Evolutionary conservation across 2,329 filamentous ascomycete genomes (phyloP).

Genomic region (Clonostachys chloroleuca): DNA sequence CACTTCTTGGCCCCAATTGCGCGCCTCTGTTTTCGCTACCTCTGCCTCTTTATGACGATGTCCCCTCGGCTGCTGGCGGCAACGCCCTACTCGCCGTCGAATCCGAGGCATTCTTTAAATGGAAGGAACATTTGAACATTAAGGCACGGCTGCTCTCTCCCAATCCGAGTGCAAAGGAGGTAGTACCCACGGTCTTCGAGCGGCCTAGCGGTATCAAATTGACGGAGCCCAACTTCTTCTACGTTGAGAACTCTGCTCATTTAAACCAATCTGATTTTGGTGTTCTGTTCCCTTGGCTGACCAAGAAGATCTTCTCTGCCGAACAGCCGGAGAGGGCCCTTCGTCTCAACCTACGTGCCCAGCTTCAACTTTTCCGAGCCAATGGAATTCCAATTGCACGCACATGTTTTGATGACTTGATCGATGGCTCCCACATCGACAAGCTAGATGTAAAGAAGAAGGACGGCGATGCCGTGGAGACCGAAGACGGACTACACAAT

Average conservation of each 20-base stretch:
- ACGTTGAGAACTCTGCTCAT: conserved; percentile 69
- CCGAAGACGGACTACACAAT: conserved; percentile 32
- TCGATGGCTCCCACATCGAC: conserved; percentile 37
- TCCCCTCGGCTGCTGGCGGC: conserved; percentile 45
- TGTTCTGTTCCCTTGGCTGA: conserved; percentile 71
- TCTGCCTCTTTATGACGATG: conserved; percentile 60
- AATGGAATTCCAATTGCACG: conserved; percentile 43
- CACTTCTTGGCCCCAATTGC: conserved; percentile 59
- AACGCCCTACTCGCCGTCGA: conserved; percentile 64
- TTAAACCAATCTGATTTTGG: conserved; percentile 82
- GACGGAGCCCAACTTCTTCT: conserved; percentile 65
- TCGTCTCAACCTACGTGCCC: conserved; percentile 53
- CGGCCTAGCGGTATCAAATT: conserved; percentile 35
- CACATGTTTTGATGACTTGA: conserved; percentile 44
- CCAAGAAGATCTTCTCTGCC: conserved; percentile 51
- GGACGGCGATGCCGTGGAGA: conserved; percentile 3
- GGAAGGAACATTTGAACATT: conserved; percentile 66
- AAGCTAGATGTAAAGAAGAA: conserved; percentile 20
- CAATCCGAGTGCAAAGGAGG: conserved; percentile 36
- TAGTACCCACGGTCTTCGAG: conserved; percentile 34
- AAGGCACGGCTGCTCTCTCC: conserved; percentile 64
- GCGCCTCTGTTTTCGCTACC: conserved; percentile 66
- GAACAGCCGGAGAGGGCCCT: conserved; percentile 55
- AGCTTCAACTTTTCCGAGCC: conserved; percentile 49
- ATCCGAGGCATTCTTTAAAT: conserved; percentile 75